These are phyloP conservation scores for Flaveria ramosissima DNA, from an alignment of 129 eudicot genomes.

Conservation along the genomic window DNA sequence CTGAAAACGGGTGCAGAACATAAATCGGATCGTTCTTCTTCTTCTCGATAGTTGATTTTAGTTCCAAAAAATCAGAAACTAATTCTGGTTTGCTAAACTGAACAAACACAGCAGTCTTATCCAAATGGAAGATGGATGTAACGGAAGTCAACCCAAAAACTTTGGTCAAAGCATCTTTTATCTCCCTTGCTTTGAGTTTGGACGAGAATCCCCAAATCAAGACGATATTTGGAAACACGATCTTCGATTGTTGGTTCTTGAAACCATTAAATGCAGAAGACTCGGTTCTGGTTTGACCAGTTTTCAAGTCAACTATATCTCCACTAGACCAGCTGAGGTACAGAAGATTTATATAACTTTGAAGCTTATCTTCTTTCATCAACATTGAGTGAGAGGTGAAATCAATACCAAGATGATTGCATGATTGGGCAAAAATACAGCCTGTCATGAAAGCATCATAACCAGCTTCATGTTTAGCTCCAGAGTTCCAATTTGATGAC, in stretches of 20 bases:
- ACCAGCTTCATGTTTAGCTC: constrained; percentile 98
- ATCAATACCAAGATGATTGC: constrained; percentile 63
- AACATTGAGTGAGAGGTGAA: constrained; percentile 34
- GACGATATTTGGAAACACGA: constrained; percentile 52
- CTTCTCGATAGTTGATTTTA: constrained; percentile 53
- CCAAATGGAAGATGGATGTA: constrained; percentile 61
- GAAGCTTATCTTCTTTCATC: constrained; percentile 58
- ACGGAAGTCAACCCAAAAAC: constrained; percentile 66
- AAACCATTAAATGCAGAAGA: constrained; percentile 26
- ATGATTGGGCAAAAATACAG: constrained; percentile 83
- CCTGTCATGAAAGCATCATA: constrained; percentile 99
- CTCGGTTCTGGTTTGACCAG: constrained; percentile 50
- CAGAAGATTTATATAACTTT: constrained; percentile 61
- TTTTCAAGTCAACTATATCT: constrained; percentile 66
- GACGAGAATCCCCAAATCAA: constrained; percentile 76
- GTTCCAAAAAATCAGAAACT: constrained; percentile 57
- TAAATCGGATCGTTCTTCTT: constrained; percentile 54
- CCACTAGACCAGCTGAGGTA: constrained; percentile 87
- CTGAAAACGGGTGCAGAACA: constrained; percentile 78
- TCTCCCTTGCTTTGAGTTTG: constrained; percentile 59
- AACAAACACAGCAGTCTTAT: constrained; percentile 75
- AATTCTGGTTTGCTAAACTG: constrained; percentile 60
- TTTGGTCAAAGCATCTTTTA: constrained; percentile 57
- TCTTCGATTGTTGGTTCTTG: constrained; percentile 34
- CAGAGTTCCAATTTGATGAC: constrained; percentile 93